Evolutionary conservation across 345 rosid genomes (phyloP).

Genomic region (Citrus medica): DNA sequence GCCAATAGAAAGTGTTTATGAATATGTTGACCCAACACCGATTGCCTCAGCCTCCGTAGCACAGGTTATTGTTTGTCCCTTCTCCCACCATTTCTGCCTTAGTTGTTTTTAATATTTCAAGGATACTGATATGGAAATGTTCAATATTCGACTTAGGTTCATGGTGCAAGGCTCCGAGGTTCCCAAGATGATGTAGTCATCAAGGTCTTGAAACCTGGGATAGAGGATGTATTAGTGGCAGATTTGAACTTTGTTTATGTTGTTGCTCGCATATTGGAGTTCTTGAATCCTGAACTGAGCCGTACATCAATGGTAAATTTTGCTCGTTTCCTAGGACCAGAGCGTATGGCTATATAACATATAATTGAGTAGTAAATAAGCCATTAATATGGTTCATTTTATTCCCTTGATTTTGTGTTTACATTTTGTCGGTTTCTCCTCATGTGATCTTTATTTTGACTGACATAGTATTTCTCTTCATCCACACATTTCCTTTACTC

Average conservation of each 20-base stretch:
- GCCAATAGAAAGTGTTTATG: conserved; percentile 80
- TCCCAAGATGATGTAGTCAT: conserved; percentile 90
- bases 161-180: conserved; percentile 84
- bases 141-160: conserved; percentile 53
- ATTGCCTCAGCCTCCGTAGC: conserved; percentile 98
- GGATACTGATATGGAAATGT: conserved; percentile 6
- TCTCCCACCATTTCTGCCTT: not conserved
- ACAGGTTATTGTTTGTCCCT: conserved; percentile 41
- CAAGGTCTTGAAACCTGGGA: conserved; percentile 93
- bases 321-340: not conserved
- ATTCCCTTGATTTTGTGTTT: not conserved
- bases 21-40: conserved; percentile 83
- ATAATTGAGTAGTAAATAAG: not conserved
- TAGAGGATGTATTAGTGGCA: conserved; percentile 84
- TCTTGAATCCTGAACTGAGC: conserved; percentile 77
- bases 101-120: not conserved
- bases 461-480: not conserved
- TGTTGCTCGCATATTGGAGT: conserved; percentile 91
- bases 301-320: conserved; percentile 82
- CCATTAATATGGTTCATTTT: not conserved
- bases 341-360: not conserved
- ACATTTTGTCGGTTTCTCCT: not conserved
- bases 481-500: not conserved
- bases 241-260: conserved; percentile 87
- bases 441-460: not conserved